phyloP scores from a whole-genome alignment of 176 grass and related monocot genomes.

The Oryza punctata region DNA sequence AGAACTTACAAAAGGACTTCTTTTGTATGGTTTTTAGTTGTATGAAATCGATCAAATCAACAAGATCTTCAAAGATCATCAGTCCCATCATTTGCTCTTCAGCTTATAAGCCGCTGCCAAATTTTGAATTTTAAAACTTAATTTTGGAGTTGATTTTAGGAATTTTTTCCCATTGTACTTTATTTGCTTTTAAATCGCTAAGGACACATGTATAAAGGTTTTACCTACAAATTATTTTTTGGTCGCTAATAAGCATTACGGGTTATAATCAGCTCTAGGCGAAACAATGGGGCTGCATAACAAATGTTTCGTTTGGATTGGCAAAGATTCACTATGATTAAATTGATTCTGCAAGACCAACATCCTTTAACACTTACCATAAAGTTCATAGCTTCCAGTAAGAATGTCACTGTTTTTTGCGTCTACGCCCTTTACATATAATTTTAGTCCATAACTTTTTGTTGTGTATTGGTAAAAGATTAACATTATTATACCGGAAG shows the following conservation, averaged over 20 bases:
- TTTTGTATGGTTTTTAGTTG: background rate
- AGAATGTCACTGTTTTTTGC: background rate
- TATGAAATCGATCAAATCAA: background rate
- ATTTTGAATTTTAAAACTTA: no score
- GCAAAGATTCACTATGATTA: background rate
- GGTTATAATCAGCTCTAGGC: no score
- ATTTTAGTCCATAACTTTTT: background rate
- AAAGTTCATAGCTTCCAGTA: background rate
- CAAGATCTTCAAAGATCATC: background rate
- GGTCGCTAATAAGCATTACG: no score
- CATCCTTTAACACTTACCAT: background rate
- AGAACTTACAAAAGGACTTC: background rate
- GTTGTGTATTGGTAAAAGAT: conserved; percentile 15
- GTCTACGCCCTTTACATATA: background rate
- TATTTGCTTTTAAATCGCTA: no score
- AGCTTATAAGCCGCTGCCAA: no score
- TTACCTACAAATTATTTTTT: no score
- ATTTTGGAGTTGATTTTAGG: no score
- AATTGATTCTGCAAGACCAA: background rate
- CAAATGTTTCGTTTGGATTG: background rate
- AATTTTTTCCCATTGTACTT: no score
- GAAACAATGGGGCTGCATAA: background rate
- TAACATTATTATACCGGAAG: background rate
- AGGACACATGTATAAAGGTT: no score
- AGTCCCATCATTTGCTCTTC: no score